Percentiles rank a stretch among this genome's conserved stretches.
These are phyloP conservation scores for Penicillium glabrum DNA, from an alignment of 2,329 filamentous ascomycete genomes.

Conservation along the genomic window DNA sequence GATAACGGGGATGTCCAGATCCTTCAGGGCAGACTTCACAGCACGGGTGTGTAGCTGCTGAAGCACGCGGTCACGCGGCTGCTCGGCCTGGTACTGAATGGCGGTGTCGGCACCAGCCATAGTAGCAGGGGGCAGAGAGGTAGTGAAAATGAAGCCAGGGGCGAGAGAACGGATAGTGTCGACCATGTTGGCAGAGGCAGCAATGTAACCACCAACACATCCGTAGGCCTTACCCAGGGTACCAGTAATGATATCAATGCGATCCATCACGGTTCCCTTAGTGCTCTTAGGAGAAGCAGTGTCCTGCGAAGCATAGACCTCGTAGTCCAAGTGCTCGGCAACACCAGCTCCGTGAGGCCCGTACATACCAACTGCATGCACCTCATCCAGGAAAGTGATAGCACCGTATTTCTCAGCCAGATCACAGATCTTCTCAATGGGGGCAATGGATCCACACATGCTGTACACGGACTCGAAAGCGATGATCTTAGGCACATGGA, in stretches of 20 bases:
- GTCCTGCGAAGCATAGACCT: constrained; percentile 73
- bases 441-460: constrained; percentile 97
- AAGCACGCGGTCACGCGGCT: constrained; percentile 81
- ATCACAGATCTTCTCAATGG: constrained; percentile 94
- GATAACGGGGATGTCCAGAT: constrained; percentile 88
- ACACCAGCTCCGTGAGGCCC: constrained; percentile 93
- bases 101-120: constrained; percentile 93
- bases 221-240: constrained; percentile 98
- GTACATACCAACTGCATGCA: constrained; percentile 99
- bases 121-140: constrained; percentile 88
- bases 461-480: constrained; percentile 98
- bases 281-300: constrained; percentile 49
- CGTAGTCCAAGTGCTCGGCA: constrained; percentile 94
- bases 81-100: constrained; percentile 88
- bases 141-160: constrained; percentile 98
- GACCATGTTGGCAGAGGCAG: constrained; percentile 79
- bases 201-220: constrained; percentile 96
- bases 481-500: constrained; percentile 91
- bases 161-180: constrained; percentile 93
- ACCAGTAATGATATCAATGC: constrained; percentile 95
- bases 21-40: constrained; percentile 80
- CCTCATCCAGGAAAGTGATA: constrained; percentile 96
- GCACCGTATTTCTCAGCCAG: constrained; percentile 96
- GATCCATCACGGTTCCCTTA: constrained; percentile 85
- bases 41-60: constrained; percentile 96